Evolutionary conservation across 495 filamentous ascomycete genomes (phyloP).

Genomic region (Xylaria acuta): DNA sequence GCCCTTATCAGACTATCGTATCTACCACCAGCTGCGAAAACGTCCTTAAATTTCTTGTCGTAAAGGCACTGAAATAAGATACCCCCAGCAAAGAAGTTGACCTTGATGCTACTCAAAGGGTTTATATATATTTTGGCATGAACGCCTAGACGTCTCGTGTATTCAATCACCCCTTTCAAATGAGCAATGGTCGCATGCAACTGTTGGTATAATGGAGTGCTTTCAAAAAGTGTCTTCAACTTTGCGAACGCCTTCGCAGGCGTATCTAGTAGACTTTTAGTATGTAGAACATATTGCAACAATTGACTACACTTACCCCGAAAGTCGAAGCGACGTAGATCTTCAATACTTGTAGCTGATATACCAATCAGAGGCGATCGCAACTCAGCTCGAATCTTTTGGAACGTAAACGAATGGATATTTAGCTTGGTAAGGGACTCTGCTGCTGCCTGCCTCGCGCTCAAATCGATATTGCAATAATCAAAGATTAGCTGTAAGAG

Average conservation of each 20-base stretch:
- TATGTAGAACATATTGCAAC: constrained; percentile 14
- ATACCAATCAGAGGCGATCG: constrained; percentile 79
- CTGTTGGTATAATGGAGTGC: constrained; percentile 68
- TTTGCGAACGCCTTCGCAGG: constrained; percentile 75
- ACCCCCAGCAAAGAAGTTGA: constrained; percentile 88
- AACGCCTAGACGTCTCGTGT: constrained; percentile 75
- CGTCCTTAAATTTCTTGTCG: constrained; percentile 80
- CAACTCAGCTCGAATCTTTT: constrained; percentile 83
- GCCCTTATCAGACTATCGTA: constrained; percentile 87
- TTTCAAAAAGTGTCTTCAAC: constrained; percentile 75
- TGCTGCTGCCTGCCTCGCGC: constrained; percentile 73
- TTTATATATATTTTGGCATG: constrained; percentile 81
- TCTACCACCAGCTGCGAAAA: constrained; percentile 92
- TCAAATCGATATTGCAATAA: constrained; percentile 76
- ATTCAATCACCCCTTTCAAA: constrained; percentile 74
- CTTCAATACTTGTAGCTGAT: constrained; percentile 88
- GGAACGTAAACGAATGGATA: constrained; percentile 80
- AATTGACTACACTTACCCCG: constrained; percentile 60
- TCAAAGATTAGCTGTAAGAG: constrained; percentile 85
- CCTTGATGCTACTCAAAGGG: constrained; percentile 87
- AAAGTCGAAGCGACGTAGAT: constrained; percentile 89
- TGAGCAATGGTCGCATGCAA: constrained; percentile 78
- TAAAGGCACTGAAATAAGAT: constrained; percentile 91
- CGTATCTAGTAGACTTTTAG: constrained; percentile 57
- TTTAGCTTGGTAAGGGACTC: constrained; percentile 90